Evolutionary conservation across 768 basidiomycete species (phyloP).

Genomic region (Suillus decipiens): DNA sequence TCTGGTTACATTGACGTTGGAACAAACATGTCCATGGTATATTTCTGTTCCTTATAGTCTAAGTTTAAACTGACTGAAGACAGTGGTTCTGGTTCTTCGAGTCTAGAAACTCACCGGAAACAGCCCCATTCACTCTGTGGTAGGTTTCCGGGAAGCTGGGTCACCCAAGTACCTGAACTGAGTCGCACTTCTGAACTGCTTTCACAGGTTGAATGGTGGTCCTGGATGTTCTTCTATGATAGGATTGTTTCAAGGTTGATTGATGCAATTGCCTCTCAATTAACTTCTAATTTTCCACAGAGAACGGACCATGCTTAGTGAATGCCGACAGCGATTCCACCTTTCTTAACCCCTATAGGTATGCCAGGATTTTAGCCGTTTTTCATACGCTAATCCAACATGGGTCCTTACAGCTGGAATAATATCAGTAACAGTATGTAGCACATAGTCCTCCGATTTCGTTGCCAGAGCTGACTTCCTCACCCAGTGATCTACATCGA

Average conservation of each 20-base stretch:
- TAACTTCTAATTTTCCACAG: slow-evolving; percentile 28
- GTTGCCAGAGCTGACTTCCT: background rate
- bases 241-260: slow-evolving; percentile 60
- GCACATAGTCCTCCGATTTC: background rate
- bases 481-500: slow-evolving; percentile 66
- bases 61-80: background rate
- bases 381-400: slow-evolving; percentile 3
- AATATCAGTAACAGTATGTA: slow-evolving; percentile 61
- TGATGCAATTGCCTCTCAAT: background rate
- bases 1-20: slow-evolving; percentile 66
- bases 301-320: slow-evolving; percentile 66
- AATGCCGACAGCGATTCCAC: slow-evolving; percentile 55
- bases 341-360: slow-evolving; percentile 64
- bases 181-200: background rate
- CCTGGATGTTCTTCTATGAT: slow-evolving; percentile 68
- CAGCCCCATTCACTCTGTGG: slow-evolving; percentile 70
- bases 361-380: slow-evolving; percentile 3
- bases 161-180: background rate
- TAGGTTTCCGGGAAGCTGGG: slow-evolving; percentile 22
- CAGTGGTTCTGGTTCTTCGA: slow-evolving; percentile 82
- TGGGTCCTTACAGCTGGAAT: slow-evolving; percentile 55
- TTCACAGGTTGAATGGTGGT: slow-evolving; percentile 54
- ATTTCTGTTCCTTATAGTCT: slow-evolving; percentile 8
- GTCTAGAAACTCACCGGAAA: slow-evolving; percentile 57
- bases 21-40: slow-evolving; percentile 58